These are phyloP conservation scores for Wallacemonas sp. DNA, from an alignment of 208 protist species.

Conservation along the genomic window DNA sequence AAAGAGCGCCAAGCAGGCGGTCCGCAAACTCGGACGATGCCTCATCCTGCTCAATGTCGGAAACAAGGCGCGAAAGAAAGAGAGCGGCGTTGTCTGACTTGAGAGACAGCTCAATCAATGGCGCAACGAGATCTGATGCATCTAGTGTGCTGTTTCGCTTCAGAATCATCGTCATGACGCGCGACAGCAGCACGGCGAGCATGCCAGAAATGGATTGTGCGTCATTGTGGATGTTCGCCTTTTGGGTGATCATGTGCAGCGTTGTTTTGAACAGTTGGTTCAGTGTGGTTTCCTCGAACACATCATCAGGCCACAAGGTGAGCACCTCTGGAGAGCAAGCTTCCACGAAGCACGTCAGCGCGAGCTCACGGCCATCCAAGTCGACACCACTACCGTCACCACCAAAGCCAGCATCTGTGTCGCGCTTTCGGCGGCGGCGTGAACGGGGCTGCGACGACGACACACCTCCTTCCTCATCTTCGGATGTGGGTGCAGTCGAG, in stretches of 20 bases:
- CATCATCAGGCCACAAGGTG: constrained; percentile 49
- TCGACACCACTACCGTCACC: constrained; percentile 88
- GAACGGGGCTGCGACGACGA: constrained; percentile 28
- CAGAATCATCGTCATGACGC: constrained; percentile 50
- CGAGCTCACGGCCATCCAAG: constrained; percentile 85
- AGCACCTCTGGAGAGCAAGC: constrained; percentile 63
- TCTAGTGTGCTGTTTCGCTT: constrained; percentile 36
- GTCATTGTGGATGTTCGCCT: constrained; percentile 75
- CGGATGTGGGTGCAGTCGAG: constrained; percentile 37
- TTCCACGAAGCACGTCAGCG: constrained; percentile 77
- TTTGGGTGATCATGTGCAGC: constrained; percentile 85
- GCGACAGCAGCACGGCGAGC: constrained; percentile 67
- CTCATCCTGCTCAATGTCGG: constrained; percentile 72
- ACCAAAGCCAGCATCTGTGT: constrained; percentile 66
- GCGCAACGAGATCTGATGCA: constrained; percentile 59
- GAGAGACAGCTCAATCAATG: constrained; percentile 73
- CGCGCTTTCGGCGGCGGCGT: constrained; percentile 36
- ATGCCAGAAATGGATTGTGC: constrained; percentile 71
- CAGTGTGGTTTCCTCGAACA: constrained; percentile 62
- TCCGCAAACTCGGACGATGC: constrained; percentile 22
- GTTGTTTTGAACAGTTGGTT: constrained; percentile 67
- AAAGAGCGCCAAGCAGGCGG: constrained; percentile 49
- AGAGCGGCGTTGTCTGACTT: constrained; percentile 70
- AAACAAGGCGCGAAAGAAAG: constrained; percentile 78
- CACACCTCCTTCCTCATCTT: constrained; percentile 54